Percentiles rank a stretch among this genome's conserved stretches.
Evolutionary conservation across 1,284 basidiomycete species (phyloP).

Genomic region (Anthracocystis panici-leucophaei): DNA sequence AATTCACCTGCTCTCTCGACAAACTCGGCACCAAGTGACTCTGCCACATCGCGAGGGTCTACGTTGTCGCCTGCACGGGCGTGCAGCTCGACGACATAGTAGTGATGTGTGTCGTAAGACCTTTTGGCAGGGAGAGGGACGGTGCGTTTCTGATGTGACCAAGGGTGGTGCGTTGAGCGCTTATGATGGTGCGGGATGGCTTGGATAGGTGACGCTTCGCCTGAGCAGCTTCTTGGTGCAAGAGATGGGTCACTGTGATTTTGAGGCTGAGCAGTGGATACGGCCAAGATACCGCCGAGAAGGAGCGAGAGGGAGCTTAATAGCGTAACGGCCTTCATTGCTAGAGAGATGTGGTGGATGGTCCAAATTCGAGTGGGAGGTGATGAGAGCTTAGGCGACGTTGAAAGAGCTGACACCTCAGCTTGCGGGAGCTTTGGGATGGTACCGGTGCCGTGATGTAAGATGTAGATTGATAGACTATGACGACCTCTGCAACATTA

Average conservation of each 20-base stretch:
- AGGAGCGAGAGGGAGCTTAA: slow-evolving; percentile 33
- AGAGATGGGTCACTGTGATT: slow-evolving; percentile 8
- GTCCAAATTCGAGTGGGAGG: neutral
- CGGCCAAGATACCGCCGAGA: slow-evolving; percentile 34
- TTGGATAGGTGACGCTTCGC: neutral
- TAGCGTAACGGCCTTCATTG: slow-evolving; percentile 34
- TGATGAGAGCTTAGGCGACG: neutral
- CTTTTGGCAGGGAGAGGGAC: slow-evolving; percentile 61
- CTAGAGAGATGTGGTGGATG: neutral
- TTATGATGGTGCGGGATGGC: slow-evolving; percentile 17
- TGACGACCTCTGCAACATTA: slow-evolving; percentile 4
- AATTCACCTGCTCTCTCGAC: slow-evolving; percentile 91
- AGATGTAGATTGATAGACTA: neutral
- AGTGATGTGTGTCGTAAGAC: slow-evolving; percentile 82
- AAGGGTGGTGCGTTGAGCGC: slow-evolving; percentile 22
- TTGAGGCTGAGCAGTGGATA: slow-evolving; percentile 15
- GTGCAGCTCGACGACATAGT: slow-evolving; percentile 86
- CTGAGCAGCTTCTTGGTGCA: slow-evolving; percentile 19
- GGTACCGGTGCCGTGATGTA: neutral
- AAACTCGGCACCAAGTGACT: slow-evolving; percentile 81
- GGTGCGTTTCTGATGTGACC: slow-evolving; percentile 42
- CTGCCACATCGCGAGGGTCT: slow-evolving; percentile 71
- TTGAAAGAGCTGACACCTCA: neutral
- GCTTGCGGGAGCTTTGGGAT: neutral
- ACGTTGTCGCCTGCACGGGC: slow-evolving; percentile 73